Conservation (phyloP, 164 flowering plant species). For the Umbellularia californica region DNA sequence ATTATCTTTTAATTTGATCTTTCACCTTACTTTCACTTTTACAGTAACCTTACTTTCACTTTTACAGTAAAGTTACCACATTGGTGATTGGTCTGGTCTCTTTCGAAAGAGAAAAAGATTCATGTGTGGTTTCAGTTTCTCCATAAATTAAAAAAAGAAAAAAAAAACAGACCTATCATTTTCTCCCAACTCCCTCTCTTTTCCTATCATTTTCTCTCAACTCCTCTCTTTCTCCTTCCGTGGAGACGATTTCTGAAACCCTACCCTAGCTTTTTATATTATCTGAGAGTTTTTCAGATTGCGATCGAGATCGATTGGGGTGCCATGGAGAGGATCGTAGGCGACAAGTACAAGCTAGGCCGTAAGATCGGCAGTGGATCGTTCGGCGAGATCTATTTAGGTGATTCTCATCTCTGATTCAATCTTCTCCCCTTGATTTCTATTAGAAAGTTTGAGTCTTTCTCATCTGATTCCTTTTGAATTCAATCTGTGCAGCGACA, state of each 20-base stretch:
- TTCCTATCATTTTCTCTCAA: not conserved
- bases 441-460: not conserved
- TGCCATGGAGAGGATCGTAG: conserved; percentile 86
- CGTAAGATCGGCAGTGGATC: conserved; percentile 98
- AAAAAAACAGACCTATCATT: not conserved
- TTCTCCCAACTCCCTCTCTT: not conserved
- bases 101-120: not conserved
- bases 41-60: no score
- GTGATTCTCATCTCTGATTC: conserved; percentile 22
- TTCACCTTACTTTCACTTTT: no score
- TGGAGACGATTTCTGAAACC: conserved; percentile 10
- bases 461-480: no score
- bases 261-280: conserved; percentile 15
- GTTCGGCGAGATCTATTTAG: conserved; percentile 86
- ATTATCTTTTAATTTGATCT: no score
- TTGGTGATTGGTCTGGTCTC: no score
- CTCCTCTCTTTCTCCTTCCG: not conserved
- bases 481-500: conserved; percentile 58
- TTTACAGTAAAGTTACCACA: no score
- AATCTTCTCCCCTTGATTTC: no score
- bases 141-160: not conserved
- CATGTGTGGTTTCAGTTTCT: conserved; percentile 23
- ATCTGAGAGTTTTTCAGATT: conserved; percentile 4
- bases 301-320: not conserved
- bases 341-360: conserved; percentile 90